phyloP scores from a whole-genome alignment of 140 eudicot genomes.

The Cichorium intybus region DNA sequence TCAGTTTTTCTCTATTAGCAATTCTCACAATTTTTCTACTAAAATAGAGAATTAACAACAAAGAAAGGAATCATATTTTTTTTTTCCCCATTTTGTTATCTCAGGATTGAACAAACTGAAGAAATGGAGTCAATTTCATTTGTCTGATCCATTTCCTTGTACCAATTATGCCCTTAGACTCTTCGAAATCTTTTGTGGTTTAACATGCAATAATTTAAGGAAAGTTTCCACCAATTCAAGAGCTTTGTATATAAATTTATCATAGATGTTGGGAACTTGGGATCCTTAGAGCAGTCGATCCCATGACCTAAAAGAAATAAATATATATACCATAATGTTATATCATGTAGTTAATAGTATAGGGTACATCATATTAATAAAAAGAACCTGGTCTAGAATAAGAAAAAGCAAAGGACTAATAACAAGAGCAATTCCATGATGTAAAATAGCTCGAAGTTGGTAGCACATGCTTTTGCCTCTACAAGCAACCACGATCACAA shows the following conservation, averaged over 20 bases:
- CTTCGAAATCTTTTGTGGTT: conserved; percentile 93
- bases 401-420: conserved; percentile 97
- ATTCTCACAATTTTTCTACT: no score
- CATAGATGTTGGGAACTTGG: conserved; percentile 91
- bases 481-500: conserved; percentile 99
- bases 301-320: conserved; percentile 78
- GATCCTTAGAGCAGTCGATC: conserved; percentile 93
- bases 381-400: conserved; percentile 95
- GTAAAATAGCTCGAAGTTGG: conserved; percentile 94
- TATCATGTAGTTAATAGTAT: background rate
- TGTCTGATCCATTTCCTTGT: no score
- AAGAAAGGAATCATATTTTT: no score
- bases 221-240: conserved; percentile 92
- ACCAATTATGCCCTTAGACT: no score
- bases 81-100: no score
- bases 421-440: conserved; percentile 73
- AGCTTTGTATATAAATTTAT: conserved; percentile 82
- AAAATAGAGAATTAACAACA: no score
- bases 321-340: background rate
- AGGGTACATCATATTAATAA: conserved; percentile 4
- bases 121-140: no score
- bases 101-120: no score
- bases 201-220: conserved; percentile 79
- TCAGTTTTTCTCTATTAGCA: no score
- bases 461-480: conserved; percentile 98